Conservation (phyloP, 2,329 filamentous ascomycete genomes). For the Endothia cerciana region DNA sequence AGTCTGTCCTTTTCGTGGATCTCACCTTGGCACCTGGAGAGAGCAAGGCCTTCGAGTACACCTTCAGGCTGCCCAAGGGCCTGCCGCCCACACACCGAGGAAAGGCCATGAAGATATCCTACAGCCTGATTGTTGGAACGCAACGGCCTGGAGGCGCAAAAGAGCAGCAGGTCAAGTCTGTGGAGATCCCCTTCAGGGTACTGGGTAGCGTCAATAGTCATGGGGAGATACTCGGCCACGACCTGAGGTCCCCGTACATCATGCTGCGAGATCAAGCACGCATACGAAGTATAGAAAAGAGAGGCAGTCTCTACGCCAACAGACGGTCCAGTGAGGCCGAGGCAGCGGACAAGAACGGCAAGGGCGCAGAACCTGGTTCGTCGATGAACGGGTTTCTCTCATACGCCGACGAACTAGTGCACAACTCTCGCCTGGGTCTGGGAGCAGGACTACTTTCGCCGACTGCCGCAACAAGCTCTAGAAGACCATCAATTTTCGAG, state of each 20-base stretch:
- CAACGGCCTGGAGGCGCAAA: conserved; percentile 79
- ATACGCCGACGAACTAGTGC: conserved; percentile 77
- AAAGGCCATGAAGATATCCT: conserved; percentile 90
- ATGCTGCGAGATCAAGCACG: conserved; percentile 82
- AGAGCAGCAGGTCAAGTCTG: conserved; percentile 84
- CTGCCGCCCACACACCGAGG: conserved; percentile 91
- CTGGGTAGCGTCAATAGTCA: conserved; percentile 89
- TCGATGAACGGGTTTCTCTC: conserved; percentile 70
- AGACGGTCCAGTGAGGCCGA: conserved; percentile 27
- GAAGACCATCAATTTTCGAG: conserved; percentile 58
- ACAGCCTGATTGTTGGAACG: conserved; percentile 88
- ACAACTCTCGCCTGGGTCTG: conserved; percentile 57
- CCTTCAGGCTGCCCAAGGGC: conserved; percentile 82
- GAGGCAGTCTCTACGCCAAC: conserved; percentile 28
- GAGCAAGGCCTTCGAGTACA: conserved; percentile 84
- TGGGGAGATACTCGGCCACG: conserved; percentile 88
- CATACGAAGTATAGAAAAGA: conserved; percentile 56
- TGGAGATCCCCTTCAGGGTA: conserved; percentile 90
- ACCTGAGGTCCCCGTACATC: conserved; percentile 93
- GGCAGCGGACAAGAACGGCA: conserved; percentile 30
- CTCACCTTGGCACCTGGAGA: conserved; percentile 85
- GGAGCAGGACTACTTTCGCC: conserved; percentile 71
- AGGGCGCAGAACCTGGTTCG: conserved; percentile 38
- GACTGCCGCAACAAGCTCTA: conserved; percentile 61
- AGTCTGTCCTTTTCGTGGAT: conserved; percentile 95